Evolutionary conservation across 805 yeast genomes (phyloP).

Genomic region (Ogataea wickerhamii): DNA sequence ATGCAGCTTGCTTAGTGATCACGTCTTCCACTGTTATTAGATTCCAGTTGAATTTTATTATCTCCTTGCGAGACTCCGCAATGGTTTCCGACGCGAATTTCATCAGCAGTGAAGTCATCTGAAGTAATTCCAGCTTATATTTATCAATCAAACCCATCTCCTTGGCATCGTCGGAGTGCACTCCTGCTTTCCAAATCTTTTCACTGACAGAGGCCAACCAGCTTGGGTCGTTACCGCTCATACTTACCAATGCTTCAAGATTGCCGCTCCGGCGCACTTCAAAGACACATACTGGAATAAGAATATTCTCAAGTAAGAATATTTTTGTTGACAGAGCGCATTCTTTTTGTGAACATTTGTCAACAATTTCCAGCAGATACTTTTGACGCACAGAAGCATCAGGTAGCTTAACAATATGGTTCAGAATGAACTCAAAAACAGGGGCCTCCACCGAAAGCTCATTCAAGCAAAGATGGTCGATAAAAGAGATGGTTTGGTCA

Average conservation of each 20-base stretch:
- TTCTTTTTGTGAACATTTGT: conserved; percentile 44
- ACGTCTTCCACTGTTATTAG: conserved; percentile 85
- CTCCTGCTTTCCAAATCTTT: conserved; percentile 69
- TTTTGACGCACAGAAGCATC: conserved; percentile 45
- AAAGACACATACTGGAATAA: conserved; percentile 61
- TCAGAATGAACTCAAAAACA: conserved; percentile 56
- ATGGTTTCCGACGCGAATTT: conserved; percentile 61
- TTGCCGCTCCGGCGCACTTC: conserved; percentile 52
- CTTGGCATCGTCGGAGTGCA: conserved; percentile 47
- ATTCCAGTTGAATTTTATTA: conserved; percentile 93
- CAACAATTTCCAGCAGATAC: conserved; percentile 51
- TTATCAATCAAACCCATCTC: conserved; percentile 70
- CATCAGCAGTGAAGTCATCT: conserved; percentile 72
- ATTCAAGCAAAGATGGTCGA: conserved; percentile 43
- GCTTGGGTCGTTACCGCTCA: conserved; percentile 31
- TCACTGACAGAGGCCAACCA: conserved; percentile 68
- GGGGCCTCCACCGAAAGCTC: conserved; percentile 43
- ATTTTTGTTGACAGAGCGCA: conserved; percentile 51
- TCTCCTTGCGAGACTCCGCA: conserved; percentile 67
- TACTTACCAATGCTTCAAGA: conserved; percentile 13
- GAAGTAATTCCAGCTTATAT: conserved; percentile 73
- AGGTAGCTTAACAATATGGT: conserved; percentile 47
- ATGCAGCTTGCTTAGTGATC: conserved; percentile 87
- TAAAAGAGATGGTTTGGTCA: conserved; percentile 37
- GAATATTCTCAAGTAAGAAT: conserved; percentile 56